These are phyloP conservation scores for Rubia balearica DNA, from an alignment of 305 asterid species.

Conservation along the genomic window DNA sequence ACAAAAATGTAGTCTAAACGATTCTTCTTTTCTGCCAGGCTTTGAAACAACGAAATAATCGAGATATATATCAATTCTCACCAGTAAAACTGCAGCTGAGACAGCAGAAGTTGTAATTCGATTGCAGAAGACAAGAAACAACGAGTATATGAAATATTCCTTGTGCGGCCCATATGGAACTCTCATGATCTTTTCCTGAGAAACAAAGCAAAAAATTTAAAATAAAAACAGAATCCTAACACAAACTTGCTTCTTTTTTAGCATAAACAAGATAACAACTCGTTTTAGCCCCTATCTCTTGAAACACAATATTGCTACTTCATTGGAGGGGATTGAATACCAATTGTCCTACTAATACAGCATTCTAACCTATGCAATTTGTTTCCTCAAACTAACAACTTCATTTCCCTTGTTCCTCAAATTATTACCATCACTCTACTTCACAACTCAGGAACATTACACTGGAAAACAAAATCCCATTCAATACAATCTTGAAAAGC, in stretches of 20 bases:
- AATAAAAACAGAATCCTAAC: conserved; percentile 9
- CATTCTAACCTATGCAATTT: background rate
- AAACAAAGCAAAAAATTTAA: conserved; percentile 20
- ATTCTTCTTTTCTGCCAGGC: background rate
- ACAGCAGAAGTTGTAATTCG: too few species aligned
- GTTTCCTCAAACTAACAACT: background rate
- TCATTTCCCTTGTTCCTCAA: background rate
- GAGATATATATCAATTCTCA: conserved; percentile 30
- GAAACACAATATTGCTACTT: background rate
- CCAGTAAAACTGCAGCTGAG: conserved; percentile 22
- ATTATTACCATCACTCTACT: background rate
- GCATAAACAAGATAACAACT: background rate
- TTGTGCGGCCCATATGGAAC: conserved; percentile 81
- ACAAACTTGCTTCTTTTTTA: background rate
- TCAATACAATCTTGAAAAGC: too few species aligned
- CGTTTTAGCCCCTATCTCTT: background rate
- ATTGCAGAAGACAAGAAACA: too few species aligned
- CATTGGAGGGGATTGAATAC: too few species aligned
- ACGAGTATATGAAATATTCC: too few species aligned
- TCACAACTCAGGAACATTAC: background rate
- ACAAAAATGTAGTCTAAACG: background rate
- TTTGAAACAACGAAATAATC: conserved; percentile 13
- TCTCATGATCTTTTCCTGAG: conserved; percentile 98
- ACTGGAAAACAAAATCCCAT: background rate
- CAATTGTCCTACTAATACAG: background rate